Conservation (phyloP, 352 stramenopile species). For the Globisporangium nunn region DNA sequence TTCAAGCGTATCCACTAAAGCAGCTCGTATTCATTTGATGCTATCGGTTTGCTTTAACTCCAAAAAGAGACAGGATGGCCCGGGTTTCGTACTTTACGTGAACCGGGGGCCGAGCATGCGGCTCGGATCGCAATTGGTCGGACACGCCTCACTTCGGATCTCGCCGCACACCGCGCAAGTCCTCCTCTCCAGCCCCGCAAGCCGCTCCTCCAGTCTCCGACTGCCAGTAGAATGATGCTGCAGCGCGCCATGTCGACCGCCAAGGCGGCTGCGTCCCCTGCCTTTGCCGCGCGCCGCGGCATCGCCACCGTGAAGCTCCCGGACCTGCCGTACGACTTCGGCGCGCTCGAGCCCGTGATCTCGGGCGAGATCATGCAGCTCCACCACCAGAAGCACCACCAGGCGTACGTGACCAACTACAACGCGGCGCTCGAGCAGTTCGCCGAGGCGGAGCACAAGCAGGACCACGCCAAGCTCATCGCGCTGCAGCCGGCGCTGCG, state of each 20-base stretch:
- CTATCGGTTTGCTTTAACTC: too few species aligned
- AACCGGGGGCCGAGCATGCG: too few species aligned
- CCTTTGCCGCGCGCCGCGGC: constrained; percentile 21
- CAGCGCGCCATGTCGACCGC: background rate
- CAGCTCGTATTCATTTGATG: too few species aligned
- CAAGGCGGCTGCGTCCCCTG: background rate
- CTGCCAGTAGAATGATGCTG: background rate
- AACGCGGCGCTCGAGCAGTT: constrained; percentile 93
- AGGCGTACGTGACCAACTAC: constrained; percentile 95
- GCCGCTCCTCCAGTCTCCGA: too few species aligned
- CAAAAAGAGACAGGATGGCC: too few species aligned
- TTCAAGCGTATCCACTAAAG: too few species aligned
- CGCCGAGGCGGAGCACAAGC: constrained; percentile 79
- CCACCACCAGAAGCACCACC: constrained; percentile 97
- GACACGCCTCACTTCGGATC: too few species aligned
- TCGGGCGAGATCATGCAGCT: constrained; percentile 90
- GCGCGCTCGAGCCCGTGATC: constrained; percentile 84
- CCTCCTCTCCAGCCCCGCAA: too few species aligned
- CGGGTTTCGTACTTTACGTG: too few species aligned
- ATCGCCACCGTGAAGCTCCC: constrained; percentile 75
- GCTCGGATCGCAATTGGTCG: too few species aligned
- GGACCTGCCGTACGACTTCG: constrained; percentile 84
- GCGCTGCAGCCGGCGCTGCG: constrained; percentile 89
- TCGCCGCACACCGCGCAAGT: too few species aligned
- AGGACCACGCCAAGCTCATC: constrained; percentile 90